These are phyloP conservation scores for Mentha longifolia DNA, from an alignment of 257 asterid genomes.

Conservation along the genomic window DNA sequence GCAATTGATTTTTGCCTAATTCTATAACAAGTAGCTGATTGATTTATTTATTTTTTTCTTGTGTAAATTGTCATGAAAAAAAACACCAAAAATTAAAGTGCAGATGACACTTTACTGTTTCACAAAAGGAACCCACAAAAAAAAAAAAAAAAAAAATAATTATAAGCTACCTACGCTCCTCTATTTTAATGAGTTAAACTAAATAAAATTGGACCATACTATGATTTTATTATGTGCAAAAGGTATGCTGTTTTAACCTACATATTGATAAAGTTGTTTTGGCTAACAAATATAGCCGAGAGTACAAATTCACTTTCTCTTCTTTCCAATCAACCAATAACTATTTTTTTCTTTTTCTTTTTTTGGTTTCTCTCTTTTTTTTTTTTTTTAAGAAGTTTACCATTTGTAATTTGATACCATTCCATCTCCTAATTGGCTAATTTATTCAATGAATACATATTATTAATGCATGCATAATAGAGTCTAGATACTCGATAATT, in stretches of 20 bases:
- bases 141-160: no score
- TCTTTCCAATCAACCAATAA: slow-evolving; percentile 18
- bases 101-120: slow-evolving; percentile 31
- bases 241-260: slow-evolving; percentile 51
- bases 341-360: not conserved
- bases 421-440: no score
- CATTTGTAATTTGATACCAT: not conserved
- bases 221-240: slow-evolving; percentile 44
- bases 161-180: slow-evolving; percentile 54
- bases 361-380: not conserved
- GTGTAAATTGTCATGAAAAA: slow-evolving; percentile 36
- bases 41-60: slow-evolving; percentile 39
- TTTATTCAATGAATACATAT: no score
- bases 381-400: not conserved
- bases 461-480: no score
- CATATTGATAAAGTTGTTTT: slow-evolving; percentile 39
- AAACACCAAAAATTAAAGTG: slow-evolving; percentile 34
- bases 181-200: slow-evolving; percentile 21
- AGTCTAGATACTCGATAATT: no score
- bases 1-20: slow-evolving; percentile 31
- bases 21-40: slow-evolving; percentile 35
- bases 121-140: slow-evolving; percentile 33
- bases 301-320: slow-evolving; percentile 26
- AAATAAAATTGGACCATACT: slow-evolving; percentile 44
- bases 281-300: slow-evolving; percentile 35